These are phyloP conservation scores for Rhodotorula sp. DNA, from an alignment of 1,284 basidiomycete genomes.

Conservation along the genomic window DNA sequence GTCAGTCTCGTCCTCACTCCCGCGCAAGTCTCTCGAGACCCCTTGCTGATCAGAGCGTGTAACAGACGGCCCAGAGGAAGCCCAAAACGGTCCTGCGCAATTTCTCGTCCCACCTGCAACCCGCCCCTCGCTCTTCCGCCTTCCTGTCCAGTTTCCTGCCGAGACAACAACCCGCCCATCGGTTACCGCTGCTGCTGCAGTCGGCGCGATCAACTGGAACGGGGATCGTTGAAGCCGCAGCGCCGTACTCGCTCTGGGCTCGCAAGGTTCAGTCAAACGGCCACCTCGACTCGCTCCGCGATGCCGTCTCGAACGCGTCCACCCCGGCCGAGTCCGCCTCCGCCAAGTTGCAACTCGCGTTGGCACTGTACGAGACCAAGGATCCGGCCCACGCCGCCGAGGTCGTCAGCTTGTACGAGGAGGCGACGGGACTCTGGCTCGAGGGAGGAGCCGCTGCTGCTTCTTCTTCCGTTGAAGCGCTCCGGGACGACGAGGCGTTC, in stretches of 20 bases:
- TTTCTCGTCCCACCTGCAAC: slow-evolving; percentile 16
- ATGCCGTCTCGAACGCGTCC: background rate
- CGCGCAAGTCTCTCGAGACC: background rate
- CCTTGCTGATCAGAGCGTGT: no score
- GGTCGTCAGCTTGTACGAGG: slow-evolving; percentile 23
- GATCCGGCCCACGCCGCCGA: background rate
- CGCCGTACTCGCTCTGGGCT: slow-evolving; percentile 6
- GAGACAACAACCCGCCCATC: background rate
- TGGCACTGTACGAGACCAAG: slow-evolving; percentile 2
- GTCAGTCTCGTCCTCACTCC: background rate
- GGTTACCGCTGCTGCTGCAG: no score
- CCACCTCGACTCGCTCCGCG: slow-evolving; percentile 5
- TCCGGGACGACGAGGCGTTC: slow-evolving; percentile 29
- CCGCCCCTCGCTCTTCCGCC: background rate
- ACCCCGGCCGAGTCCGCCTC: background rate
- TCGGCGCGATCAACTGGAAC: background rate
- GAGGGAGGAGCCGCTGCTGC: background rate
- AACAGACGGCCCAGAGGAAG: slow-evolving; percentile 6
- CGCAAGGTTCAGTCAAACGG: slow-evolving; percentile 1
- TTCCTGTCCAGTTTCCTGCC: background rate
- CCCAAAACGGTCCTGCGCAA: background rate
- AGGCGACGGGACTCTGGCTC: slow-evolving; percentile 21
- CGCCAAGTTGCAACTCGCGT: slow-evolving; percentile 1
- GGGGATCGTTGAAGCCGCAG: background rate
- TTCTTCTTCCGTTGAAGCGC: background rate